Evolutionary conservation across 345 rosid genomes (phyloP).

Genomic region (Brassica cretica): DNA sequence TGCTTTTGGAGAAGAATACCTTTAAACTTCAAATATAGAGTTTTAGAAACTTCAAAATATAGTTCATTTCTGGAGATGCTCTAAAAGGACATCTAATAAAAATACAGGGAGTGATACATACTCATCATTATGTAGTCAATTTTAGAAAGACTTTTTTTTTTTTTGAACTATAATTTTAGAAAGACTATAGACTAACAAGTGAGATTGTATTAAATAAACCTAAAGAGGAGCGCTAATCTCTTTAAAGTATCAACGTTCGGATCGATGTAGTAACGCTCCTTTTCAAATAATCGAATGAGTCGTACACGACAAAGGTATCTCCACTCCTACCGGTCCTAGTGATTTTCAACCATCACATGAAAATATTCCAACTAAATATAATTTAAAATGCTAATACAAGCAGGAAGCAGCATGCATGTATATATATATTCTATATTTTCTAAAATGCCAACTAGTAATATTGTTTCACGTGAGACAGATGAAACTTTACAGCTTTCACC

Average conservation of each 20-base stretch:
- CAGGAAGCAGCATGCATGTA: background rate
- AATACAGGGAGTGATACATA: too few species aligned
- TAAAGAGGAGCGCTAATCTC: background rate
- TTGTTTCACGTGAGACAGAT: constrained; percentile 28
- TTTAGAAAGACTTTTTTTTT: background rate
- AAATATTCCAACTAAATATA: constrained; percentile 1
- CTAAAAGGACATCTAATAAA: too few species aligned
- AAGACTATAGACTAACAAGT: background rate
- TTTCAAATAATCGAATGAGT: background rate
- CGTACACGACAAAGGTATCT: constrained; percentile 12
- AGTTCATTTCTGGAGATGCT: too few species aligned
- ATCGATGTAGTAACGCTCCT: background rate
- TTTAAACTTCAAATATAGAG: too few species aligned
- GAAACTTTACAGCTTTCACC: constrained; percentile 31
- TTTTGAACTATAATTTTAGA: too few species aligned
- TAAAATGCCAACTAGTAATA: constrained; percentile 5
- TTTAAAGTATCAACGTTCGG: background rate
- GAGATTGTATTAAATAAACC: background rate
- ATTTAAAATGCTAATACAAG: background rate
- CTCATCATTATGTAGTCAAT: background rate
- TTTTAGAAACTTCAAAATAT: too few species aligned
- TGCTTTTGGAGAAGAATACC: too few species aligned
- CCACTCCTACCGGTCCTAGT: constrained; percentile 11
- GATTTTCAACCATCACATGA: constrained; percentile 13
- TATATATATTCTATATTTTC: background rate